Percentiles rank a stretch among this genome's conserved stretches.
Conservation (phyloP, 495 filamentous ascomycete genomes). For the Oidiodendron maius region DNA sequence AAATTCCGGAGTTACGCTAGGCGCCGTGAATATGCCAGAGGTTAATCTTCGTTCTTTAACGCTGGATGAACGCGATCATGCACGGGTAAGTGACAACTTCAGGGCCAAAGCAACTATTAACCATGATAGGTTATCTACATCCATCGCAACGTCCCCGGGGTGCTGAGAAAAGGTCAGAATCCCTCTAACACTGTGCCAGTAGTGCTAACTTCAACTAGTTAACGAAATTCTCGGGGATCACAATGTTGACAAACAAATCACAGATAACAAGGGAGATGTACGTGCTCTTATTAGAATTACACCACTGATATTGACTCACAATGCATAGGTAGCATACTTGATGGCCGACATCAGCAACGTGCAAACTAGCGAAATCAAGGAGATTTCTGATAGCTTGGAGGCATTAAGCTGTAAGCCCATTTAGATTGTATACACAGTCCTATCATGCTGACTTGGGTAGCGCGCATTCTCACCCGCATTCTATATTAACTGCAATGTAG, state of each 20-base stretch:
- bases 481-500: constrained; percentile 57
- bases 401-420: constrained; percentile 63
- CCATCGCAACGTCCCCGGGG: constrained; percentile 91
- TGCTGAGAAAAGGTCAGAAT: constrained; percentile 68
- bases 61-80: constrained; percentile 79
- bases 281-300: constrained; percentile 17
- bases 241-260: constrained; percentile 98
- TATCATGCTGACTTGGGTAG: constrained; percentile 28
- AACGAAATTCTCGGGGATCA: constrained; percentile 91
- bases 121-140: constrained; percentile 74
- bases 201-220: constrained; percentile 40
- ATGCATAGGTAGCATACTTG: constrained; percentile 71
- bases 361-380: constrained; percentile 71
- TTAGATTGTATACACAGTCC: background rate
- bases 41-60: constrained; percentile 81
- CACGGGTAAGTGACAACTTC: constrained; percentile 49
- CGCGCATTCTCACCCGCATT: constrained; percentile 81
- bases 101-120: constrained; percentile 2
- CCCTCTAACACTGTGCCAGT: constrained; percentile 12
- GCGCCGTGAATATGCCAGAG: constrained; percentile 95
- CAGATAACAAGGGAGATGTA: constrained; percentile 87
- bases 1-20: constrained; percentile 82
- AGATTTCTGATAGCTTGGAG: constrained; percentile 77
- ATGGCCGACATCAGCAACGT: constrained; percentile 97
- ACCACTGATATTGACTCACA: background rate